Evolutionary conservation across 2,329 filamentous ascomycete genomes (phyloP), one percentile per base, ranked within the genome.

Genomic region (Scedosporium boydii): DNA sequence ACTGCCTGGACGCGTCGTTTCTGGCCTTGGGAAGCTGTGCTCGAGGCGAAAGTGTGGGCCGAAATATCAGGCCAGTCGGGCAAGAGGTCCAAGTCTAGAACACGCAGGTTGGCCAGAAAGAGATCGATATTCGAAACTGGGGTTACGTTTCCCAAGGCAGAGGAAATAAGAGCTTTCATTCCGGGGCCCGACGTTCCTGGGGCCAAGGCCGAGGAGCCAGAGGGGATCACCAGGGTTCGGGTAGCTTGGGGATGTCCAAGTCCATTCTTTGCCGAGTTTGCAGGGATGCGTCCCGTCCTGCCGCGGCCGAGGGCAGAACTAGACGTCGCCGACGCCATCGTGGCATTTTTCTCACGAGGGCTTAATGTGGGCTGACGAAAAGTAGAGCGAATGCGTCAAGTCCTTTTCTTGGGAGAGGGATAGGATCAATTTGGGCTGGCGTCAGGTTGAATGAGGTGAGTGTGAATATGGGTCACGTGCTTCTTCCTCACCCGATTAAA

Each of bases 1-100:
- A 93, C 85, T 64, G 86, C 86, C 68, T 90, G 86, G 44, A 96
- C 87, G 61, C 93, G 85, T 73, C 88, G 88, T 75, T 93, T 95
- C 73, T 93, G 89, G 61, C 89, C 89, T 65, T 88, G 86, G 9
- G 64, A 60, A 46, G 61, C 56, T 68, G 90, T 83, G 63, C 81
- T 86, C 3, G 81, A 78, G 3, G 85, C 84, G 70, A 98, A 91
- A 2, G 88, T 89, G 59, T 87, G 80, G 0, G 80, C 71, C 1
- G 84, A 86, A 63, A 97, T 89, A 18, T 76, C 81, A 0, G 93
- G 93, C 90, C 93, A 97, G 75, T 96, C 91, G 0, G 84, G 78
- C 0, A 82, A 82, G 59, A 82, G 77, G 69, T 96, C 89, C 34
- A 98, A 82, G 69, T 96, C 86, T 27, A 99, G 81, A 3, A 98